Evolutionary conservation across 2,329 filamentous ascomycete species (phyloP), one percentile per base, ranked within the genome.

Genomic region (Didymella pomorum): DNA sequence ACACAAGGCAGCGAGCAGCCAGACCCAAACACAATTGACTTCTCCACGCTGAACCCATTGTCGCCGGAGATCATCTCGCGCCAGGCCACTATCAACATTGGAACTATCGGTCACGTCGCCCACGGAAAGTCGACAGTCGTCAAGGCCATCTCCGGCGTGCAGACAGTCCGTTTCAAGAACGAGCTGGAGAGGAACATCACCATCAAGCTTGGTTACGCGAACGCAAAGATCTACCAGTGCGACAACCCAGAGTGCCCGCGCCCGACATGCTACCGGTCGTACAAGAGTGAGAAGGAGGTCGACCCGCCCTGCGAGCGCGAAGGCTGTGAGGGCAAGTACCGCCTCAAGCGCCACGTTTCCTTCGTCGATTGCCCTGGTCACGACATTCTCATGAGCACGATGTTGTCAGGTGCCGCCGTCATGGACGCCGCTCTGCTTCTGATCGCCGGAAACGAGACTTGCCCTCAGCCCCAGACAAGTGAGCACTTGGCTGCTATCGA

Each of bases 331-430:
- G 95, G 95, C 59, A 94, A 84, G 73, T 99, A 98, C 82, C 84
- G 92, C 75, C 82, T 99, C 74, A 81, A 96, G 73, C 88, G 61
- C 31, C 62, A 70, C 52, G 71, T 76, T 67, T 94, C 92, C 16
- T 99, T 98, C 78, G 95, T 98, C 69, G 95, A 98, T 80, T 98
- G 95, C 85, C 95, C 95, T 56, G 95, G 95, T 80, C 95, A 99
- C 91, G 95, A 99, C 82, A 99, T 99, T 93, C 93, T 99, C 79
- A 99, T 99, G 95, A 98, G 94, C 82, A 99, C 95, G 72, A 99
- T 99, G 95, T 89, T 99, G 85, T 99, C 95, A 76, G 95, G 95
- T 75, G 95, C 95, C 71, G 95, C 95, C 65, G 95, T 99, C 86
- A 99, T 99, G 95, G 95, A 99, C 81, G 95, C 95, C 66, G 95